Evolutionary conservation across 2,329 filamentous ascomycete genomes (phyloP).

Genomic region (Alternaria triticina): DNA sequence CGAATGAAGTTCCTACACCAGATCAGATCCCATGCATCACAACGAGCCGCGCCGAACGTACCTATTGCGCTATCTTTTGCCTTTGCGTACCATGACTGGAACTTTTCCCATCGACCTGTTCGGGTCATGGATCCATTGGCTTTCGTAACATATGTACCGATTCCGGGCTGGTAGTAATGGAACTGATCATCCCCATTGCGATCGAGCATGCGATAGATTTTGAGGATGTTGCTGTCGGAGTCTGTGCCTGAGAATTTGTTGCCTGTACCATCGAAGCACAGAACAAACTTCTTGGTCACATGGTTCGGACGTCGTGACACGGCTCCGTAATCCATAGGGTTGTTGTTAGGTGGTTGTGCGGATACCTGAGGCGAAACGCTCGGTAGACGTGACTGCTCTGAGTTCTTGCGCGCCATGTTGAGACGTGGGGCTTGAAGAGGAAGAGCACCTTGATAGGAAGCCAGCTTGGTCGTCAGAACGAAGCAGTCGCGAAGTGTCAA

Average conservation of each 20-base stretch:
- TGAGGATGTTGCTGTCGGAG: constrained; percentile 61
- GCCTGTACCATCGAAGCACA: constrained; percentile 55
- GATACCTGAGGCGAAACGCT: constrained; percentile 10
- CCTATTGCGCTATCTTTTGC: constrained; percentile 77
- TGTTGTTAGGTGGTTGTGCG: constrained; percentile 5
- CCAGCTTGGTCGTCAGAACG: background rate
- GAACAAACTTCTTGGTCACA: constrained; percentile 64
- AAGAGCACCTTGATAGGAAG: background rate
- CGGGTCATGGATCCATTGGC: constrained; percentile 59
- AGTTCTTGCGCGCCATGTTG: constrained; percentile 8
- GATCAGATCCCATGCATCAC: constrained; percentile 1
- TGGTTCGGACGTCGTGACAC: constrained; percentile 16
- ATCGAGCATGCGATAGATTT: constrained; percentile 74
- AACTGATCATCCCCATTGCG: constrained; percentile 65
- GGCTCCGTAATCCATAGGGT: constrained; percentile 20
- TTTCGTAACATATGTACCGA: constrained; percentile 72
- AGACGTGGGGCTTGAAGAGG: background rate
- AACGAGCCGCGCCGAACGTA: background rate
- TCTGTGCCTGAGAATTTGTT: constrained; percentile 52
- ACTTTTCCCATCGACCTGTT: constrained; percentile 61
- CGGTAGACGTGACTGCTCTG: constrained; percentile 6
- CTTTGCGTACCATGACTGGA: constrained; percentile 72
- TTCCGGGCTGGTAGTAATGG: constrained; percentile 58
- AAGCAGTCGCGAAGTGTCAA: constrained; percentile 3
- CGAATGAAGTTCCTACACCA: constrained; percentile 71